Evolutionary conservation across 202 grass and related monocot genomes (phyloP), one percentile per base, ranked within the genome.

Genomic region (Bolboschoenoplectus hybrid): DNA sequence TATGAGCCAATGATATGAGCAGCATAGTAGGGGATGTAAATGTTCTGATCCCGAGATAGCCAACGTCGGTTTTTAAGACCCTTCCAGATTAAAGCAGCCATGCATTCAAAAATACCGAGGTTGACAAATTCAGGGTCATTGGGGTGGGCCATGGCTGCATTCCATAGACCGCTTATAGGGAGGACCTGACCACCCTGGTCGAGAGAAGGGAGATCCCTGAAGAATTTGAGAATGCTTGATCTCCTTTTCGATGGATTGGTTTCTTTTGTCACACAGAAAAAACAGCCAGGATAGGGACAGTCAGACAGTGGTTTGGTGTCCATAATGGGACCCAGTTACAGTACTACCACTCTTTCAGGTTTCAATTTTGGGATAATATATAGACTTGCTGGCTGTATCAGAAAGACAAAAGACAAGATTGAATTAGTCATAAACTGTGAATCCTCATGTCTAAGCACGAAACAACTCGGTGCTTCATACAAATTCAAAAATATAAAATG

Each of bases 261-360:
- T 81, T 94, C 94, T 85, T 97, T 97, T 89, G 92, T 94, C 51
- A 94, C 94, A 88, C 94, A 97, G 82, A 97, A 97, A 86, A 97
- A 97, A 75, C 94, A 97, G 72, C 91, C 94, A 71, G 94, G 94
- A 86, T 94, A 97, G 87, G 92, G 94, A 50, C 94, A 97, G 69
- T 97, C 94, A 62, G 89, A 78, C 68, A 88, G 87, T 40, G 88
- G 65, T 74, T 97, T 97, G 4, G 35, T 13, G 38, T 88, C 87
- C 87, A 88, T 88, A 11, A 57, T 66, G 60, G 16, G 39, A 9
- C 36, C 20, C 77, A 81, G 43, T 41, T 58, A 46, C 49, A 63
- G 11, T 40, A 40, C 1, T 63, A 38, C 26, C 26, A 11, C 9
- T 12, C 1, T 40, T 41, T 67, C 2, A 0, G 0, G 38, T 41